Evolutionary conservation across 2,329 filamentous ascomycete genomes (phyloP).

Genomic region (Fusarium torulosum): DNA sequence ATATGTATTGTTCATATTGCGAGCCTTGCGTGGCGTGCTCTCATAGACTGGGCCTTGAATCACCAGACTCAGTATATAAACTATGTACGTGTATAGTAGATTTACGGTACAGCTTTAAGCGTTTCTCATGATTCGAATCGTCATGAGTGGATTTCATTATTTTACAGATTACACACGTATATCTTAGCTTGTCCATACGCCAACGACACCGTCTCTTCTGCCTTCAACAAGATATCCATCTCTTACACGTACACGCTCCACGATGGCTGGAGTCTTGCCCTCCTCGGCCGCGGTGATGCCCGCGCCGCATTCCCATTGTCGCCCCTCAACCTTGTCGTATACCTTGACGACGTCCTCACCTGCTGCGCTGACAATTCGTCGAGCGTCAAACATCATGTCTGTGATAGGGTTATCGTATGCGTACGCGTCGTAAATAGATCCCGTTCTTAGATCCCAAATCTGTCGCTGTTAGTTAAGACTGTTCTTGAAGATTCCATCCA

Average conservation of each 20-base stretch:
- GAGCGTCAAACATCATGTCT: conserved; percentile 96
- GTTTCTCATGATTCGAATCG: conserved; percentile 16
- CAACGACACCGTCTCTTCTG: conserved; percentile 86
- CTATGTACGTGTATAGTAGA: neutral
- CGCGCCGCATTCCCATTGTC: conserved; percentile 96
- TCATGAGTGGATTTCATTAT: conserved; percentile 42
- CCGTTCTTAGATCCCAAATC: conserved; percentile 99
- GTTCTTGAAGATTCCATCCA: neutral
- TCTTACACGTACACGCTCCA: conserved; percentile 90
- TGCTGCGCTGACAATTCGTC: conserved; percentile 89
- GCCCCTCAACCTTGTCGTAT: conserved; percentile 95
- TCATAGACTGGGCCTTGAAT: neutral
- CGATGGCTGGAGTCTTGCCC: conserved; percentile 72
- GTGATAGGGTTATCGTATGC: conserved; percentile 93
- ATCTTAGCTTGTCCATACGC: conserved; percentile 83
- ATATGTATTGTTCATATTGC: neutral
- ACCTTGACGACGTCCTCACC: conserved; percentile 96
- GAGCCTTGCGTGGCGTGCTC: neutral
- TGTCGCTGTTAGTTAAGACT: conserved; percentile 57
- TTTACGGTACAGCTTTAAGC: neutral
- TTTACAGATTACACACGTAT: conserved; percentile 45
- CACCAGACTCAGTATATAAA: neutral
- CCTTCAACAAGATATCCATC: conserved; percentile 96
- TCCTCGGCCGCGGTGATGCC: conserved; percentile 78
- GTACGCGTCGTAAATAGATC: conserved; percentile 94